Evolutionary conservation across 2,329 filamentous ascomycete species (phyloP), one percentile per base, ranked within the genome.

Genomic region (Ilyonectria sp.): DNA sequence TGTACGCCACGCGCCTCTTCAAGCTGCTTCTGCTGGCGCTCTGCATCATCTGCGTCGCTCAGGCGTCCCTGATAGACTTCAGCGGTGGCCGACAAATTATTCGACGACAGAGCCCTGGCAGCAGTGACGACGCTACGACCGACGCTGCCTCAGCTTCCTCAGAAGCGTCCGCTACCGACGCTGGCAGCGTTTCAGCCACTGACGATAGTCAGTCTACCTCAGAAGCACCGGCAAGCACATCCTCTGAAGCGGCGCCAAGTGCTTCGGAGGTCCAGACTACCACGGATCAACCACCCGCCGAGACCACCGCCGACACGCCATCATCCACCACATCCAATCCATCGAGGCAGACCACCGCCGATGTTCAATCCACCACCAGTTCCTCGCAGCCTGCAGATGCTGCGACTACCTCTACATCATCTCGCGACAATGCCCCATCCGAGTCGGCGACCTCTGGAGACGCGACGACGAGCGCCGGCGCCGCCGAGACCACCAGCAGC

Each of bases 21-120:
- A 80, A 84, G 74, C 76, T 88, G 66, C 77, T 89, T 63, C 74
- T 88, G 69, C 78, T 87, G 71, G 85, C 84, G 49, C 79, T 89
- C 58, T 85, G 85, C 49, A 75, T 86, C 65, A 69, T 83, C 60
- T 81, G 80, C 52, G 79, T 85, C 43, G 83, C 83, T 50, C 85
- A 88, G 72, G 86, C 81, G 58, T 76, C 78, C 31, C 76, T 74
- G 72, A 65, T 78, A 68, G 69, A 80, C 69, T 40, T 67, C 47
- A 68, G 70, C 65, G 19, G 69, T 21, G 69, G 61, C 59, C 73
- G 67, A 33, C 73, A 53, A 46, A 17, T 75, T 47, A 64, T 67
- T 43, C 64, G 69, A 68, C 69, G 75, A 72, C 70, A 71, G 57
- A 69, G 68, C 44, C 69, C 67, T 13, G 75, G 55, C 33, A 33